A percentile compares a stretch with the other conserved stretches of the same genome.
phyloP scores from a whole-genome alignment of 768 basidiomycete genomes.

The Lactarius deliciosus region DNA sequence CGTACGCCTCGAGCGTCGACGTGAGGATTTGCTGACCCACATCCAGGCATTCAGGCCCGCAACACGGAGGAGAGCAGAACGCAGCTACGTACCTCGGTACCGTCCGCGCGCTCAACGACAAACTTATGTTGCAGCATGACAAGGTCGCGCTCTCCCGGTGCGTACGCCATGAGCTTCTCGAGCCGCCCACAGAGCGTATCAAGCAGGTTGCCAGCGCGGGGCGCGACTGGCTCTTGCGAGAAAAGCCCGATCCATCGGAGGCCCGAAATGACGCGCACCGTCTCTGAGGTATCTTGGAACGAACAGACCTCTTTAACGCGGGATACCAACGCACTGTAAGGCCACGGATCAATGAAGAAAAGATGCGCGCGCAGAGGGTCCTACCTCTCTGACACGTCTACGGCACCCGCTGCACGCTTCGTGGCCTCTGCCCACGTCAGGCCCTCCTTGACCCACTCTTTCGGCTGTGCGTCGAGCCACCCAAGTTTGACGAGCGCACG shows the following conservation, averaged over 20 bases:
- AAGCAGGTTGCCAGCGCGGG: conserved; percentile 74
- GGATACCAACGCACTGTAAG: conserved; percentile 63
- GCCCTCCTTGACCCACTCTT: conserved; percentile 74
- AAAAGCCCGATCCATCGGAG: conserved; percentile 93
- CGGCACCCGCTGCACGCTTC: conserved; percentile 68
- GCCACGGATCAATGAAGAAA: conserved; percentile 1
- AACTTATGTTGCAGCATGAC: conserved; percentile 99
- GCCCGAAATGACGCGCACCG: conserved; percentile 80
- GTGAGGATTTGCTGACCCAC: conserved; percentile 71
- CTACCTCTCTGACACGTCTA: conserved; percentile 68
- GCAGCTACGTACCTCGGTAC: conserved; percentile 52
- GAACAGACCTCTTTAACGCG: conserved; percentile 67
- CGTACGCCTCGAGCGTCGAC: conserved; percentile 89
- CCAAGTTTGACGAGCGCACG: conserved; percentile 82
- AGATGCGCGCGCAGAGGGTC: background rate
- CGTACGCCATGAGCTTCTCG: conserved; percentile 91
- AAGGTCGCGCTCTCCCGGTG: conserved; percentile 86
- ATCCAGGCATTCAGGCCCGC: conserved; percentile 11
- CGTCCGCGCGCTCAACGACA: conserved; percentile 84
- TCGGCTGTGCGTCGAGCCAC: conserved; percentile 73
- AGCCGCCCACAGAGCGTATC: conserved; percentile 91
- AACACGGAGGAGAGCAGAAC: too few species aligned
- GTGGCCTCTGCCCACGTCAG: conserved; percentile 85
- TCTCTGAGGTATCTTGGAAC: conserved; percentile 72
- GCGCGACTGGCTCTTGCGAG: conserved; percentile 60